Evolutionary conservation across 345 rosid species (phyloP).

Genomic region (rapeseed (Brassica napus)): DNA sequence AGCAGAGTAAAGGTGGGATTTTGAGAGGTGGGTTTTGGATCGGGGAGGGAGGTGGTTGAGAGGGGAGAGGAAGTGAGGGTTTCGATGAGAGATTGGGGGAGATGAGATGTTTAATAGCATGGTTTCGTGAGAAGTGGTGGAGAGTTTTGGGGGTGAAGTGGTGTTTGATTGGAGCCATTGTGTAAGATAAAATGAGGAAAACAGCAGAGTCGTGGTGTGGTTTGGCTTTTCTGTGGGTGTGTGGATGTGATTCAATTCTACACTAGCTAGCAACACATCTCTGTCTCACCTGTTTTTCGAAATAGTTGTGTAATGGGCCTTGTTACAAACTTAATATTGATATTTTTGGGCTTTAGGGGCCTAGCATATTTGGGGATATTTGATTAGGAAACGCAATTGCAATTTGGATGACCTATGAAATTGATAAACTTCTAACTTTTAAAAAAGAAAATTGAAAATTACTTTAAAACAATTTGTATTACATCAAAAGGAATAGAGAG

Average conservation of each 20-base stretch:
- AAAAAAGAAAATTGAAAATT: too few species aligned
- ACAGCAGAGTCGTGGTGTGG: slow-evolving; percentile 33
- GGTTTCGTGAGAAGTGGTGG: slow-evolving; percentile 36
- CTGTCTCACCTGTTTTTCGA: slow-evolving; percentile 2
- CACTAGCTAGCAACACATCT: slow-evolving; percentile 5
- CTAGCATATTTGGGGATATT: background rate
- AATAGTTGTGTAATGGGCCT: slow-evolving; percentile 17
- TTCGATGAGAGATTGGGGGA: slow-evolving; percentile 50
- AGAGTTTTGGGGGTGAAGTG: slow-evolving; percentile 36
- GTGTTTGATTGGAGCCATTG: slow-evolving; percentile 38
- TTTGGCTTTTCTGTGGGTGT: slow-evolving; percentile 26
- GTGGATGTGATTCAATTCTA: slow-evolving; percentile 61
- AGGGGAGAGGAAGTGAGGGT: slow-evolving; percentile 44
- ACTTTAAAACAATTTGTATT: too few species aligned
- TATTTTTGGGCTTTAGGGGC: slow-evolving; percentile 6
- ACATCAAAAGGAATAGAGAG: too few species aligned
- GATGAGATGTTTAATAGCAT: slow-evolving; percentile 69
- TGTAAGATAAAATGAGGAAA: slow-evolving; percentile 13
- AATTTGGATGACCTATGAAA: background rate
- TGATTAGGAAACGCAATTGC: background rate
- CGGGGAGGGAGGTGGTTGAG: slow-evolving; percentile 45
- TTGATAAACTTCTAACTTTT: too few species aligned
- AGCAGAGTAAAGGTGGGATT: slow-evolving; percentile 41
- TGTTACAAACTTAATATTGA: background rate
- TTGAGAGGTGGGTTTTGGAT: slow-evolving; percentile 56